Conservation (phyloP, 2,329 filamentous ascomycete genomes). For the Fusarium oxysporum region DNA sequence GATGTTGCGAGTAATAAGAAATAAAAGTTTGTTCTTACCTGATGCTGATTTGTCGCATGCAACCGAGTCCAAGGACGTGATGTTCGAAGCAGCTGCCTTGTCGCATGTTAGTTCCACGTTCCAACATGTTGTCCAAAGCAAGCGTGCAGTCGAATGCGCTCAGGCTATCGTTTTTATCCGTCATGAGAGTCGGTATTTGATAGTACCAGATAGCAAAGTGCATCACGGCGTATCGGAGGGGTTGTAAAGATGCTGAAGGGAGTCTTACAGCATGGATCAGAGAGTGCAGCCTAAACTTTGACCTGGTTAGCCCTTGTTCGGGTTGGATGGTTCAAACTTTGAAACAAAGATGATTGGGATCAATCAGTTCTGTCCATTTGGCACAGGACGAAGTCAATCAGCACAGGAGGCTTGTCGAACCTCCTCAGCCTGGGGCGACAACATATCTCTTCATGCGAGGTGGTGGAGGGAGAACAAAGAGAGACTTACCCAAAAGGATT, state of each 20-base stretch:
- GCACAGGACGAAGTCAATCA: slow-evolving; percentile 66
- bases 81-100: slow-evolving; percentile 7
- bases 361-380: slow-evolving; percentile 67
- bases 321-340: slow-evolving; percentile 1
- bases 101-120: slow-evolving; percentile 11
- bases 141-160: slow-evolving; percentile 33
- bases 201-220: slow-evolving; percentile 56
- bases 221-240: slow-evolving; percentile 51
- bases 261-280: slow-evolving; percentile 22
- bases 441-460: slow-evolving; percentile 58
- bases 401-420: slow-evolving; percentile 60
- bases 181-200: slow-evolving; percentile 60
- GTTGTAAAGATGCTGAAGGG: slow-evolving; percentile 1
- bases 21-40: slow-evolving; percentile 45
- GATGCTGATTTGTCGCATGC: not conserved
- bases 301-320: slow-evolving; percentile 36
- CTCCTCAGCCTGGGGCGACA: slow-evolving; percentile 64
- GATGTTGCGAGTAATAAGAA: slow-evolving; percentile 26
- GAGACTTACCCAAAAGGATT: slow-evolving; percentile 34
- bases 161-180: slow-evolving; percentile 52
- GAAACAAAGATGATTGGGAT: slow-evolving; percentile 24
- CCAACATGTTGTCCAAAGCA: slow-evolving; percentile 7
- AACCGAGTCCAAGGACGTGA: not conserved
- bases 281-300: slow-evolving; percentile 26
- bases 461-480: not conserved